Conservation (phyloP, 495 filamentous ascomycete species). For the Cercophora samala region DNA sequence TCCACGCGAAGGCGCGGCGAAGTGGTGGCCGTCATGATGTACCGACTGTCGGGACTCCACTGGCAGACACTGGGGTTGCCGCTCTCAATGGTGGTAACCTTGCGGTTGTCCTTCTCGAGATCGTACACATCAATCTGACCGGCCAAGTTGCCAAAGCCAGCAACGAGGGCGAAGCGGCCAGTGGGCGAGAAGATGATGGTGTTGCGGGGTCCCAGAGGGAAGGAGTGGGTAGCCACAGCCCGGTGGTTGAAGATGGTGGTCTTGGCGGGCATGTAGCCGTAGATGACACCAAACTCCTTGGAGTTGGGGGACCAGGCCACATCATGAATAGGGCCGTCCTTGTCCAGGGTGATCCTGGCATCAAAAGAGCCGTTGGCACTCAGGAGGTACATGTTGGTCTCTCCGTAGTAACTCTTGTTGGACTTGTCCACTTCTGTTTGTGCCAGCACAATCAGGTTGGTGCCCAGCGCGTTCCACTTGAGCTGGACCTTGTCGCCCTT, state of each 20-base stretch:
- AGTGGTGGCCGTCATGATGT: slow-evolving; percentile 93
- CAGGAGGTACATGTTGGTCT: slow-evolving; percentile 94
- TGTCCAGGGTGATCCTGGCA: slow-evolving; percentile 87
- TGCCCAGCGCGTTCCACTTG: slow-evolving; percentile 93
- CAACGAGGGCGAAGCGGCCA: slow-evolving; percentile 86
- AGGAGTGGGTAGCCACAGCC: slow-evolving; percentile 73
- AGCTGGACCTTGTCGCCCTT: slow-evolving; percentile 98
- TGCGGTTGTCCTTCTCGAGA: slow-evolving; percentile 82
- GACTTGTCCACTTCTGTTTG: slow-evolving; percentile 98
- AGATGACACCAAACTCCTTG: slow-evolving; percentile 93
- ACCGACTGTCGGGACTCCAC: slow-evolving; percentile 93
- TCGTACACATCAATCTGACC: slow-evolving; percentile 98
- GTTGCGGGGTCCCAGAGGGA: slow-evolving; percentile 83
- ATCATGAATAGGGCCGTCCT: slow-evolving; percentile 97
- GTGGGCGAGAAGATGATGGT: slow-evolving; percentile 94
- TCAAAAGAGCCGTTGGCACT: slow-evolving; percentile 90
- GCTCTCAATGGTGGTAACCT: slow-evolving; percentile 91
- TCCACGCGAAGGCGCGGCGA: slow-evolving; percentile 92
- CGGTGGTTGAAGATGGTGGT: slow-evolving; percentile 92
- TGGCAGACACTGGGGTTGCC: slow-evolving; percentile 92
- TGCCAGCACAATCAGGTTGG: slow-evolving; percentile 87
- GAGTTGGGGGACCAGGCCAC: slow-evolving; percentile 97
- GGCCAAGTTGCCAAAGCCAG: slow-evolving; percentile 94
- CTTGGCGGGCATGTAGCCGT: slow-evolving; percentile 97
- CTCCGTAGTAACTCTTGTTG: slow-evolving; percentile 97